phyloP scores from a whole-genome alignment of 352 stramenopile species.

The Phytophthora pini region DNA sequence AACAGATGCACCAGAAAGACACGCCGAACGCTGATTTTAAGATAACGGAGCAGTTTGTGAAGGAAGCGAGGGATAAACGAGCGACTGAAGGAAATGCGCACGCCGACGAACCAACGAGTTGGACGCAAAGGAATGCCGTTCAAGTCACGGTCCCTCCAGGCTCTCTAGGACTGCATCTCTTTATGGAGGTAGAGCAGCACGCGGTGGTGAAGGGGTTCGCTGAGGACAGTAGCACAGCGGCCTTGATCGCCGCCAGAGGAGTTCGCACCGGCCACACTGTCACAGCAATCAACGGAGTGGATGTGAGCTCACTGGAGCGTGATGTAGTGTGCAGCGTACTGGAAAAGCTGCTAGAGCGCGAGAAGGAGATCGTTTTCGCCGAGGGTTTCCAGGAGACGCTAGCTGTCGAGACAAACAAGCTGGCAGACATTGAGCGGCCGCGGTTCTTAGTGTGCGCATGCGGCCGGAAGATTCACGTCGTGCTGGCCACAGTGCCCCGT shows the following conservation, averaged over 20 bases:
- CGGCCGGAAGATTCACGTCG: slow-evolving; percentile 59
- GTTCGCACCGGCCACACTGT: slow-evolving; percentile 50
- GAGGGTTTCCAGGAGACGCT: slow-evolving; percentile 38
- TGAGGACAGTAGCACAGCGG: slow-evolving; percentile 50
- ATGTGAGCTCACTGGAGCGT: slow-evolving; percentile 47
- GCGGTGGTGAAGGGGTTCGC: slow-evolving; percentile 67
- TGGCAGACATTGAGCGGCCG: slow-evolving; percentile 44
- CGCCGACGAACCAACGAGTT: slow-evolving; percentile 13
- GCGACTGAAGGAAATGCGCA: slow-evolving; percentile 23
- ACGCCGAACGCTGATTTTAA: slow-evolving; percentile 31
- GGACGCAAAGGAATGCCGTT: slow-evolving; percentile 38
- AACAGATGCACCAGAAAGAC: background rate
- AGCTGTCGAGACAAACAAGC: slow-evolving; percentile 19
- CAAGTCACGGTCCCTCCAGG: slow-evolving; percentile 48
- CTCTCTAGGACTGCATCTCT: slow-evolving; percentile 67
- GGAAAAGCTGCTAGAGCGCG: slow-evolving; percentile 52
- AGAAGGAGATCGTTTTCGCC: slow-evolving; percentile 65
- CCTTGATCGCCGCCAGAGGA: slow-evolving; percentile 37
- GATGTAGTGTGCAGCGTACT: slow-evolving; percentile 55
- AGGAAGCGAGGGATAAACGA: slow-evolving; percentile 22
- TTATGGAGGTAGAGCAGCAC: slow-evolving; percentile 58
- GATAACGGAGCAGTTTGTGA: slow-evolving; percentile 40
- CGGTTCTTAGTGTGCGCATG: slow-evolving; percentile 70
- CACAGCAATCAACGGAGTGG: slow-evolving; percentile 62
- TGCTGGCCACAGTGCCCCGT: slow-evolving; percentile 54